Base-by-base conservation (phyloP, 176 grass and related monocot genomes). In the Tuctoria greenei region DNA sequence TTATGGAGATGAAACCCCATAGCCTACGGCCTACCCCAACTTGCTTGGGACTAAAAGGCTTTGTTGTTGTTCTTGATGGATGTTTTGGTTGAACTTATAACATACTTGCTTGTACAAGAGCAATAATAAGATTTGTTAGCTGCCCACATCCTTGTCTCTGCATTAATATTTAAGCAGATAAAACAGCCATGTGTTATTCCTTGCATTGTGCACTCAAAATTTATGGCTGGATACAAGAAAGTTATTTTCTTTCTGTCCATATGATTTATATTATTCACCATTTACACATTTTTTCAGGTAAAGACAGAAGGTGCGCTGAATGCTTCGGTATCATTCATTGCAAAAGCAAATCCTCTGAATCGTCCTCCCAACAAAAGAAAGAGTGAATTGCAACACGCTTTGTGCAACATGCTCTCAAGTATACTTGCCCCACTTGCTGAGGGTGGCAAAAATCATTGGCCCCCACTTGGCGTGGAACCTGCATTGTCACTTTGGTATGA, bases 331-430 rank as follows among this genome's bases (percentile, higher is more conserved):
- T 98, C 95, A 51, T 98, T 98, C 77, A 93, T 98, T 64, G 89
- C 88, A 66, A 98, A 98, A 94, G 91, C 95, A 52, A 92, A 94
- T 79, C 91, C 95, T 81, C 76, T 98, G 75, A 92, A 86, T 79
- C 88, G 91, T 61, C 46, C 87, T 73, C 91, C 95, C 61, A 90
- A 83, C 74, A 94, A 94, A 84, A 94, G 89, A 82, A 94, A 98
- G 87, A 98, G 95, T 88, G 91, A 98, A 84, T 61, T 98, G 67
- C 91, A 98, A 83, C 95, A 98, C 86, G 95, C 95, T n/a, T 81
- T 92, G 57, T 98, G 95, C 68, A 93, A 86, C 75, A 98, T 98
- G 95, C 89, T 98, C 50, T 98, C 95, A 71, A 94, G 95, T 83
- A 98, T 98, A 62, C 69, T 98, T 49, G 91, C 95, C 28, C 89